Evolutionary conservation across 345 rosid species (phyloP), one percentile per base, ranked within the genome.

Genomic region (Brassica nigra): DNA sequence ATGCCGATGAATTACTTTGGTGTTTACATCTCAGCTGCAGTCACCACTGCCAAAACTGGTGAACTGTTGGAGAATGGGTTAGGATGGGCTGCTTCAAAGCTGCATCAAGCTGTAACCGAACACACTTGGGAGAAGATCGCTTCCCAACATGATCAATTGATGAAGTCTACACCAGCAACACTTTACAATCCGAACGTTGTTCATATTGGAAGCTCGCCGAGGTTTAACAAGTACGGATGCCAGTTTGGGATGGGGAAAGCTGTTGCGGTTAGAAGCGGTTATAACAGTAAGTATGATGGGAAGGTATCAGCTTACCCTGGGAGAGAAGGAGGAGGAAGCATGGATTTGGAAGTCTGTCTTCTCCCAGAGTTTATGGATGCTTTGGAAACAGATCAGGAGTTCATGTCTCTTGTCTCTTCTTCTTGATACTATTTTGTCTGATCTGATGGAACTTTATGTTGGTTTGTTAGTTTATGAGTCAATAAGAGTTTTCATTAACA

Each of bases 231-330:
- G 84, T 93, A 91, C 0, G 93, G 87, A 31, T 73, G 65, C 55
- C 87, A 93, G 70, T 91, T 91, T 73, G 95, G 95, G 31, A 47
- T 91, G 83, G 97, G 95, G 34, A 89, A 91, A 83, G 89, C 92
- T 2, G 54, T 87, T 81, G 84, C 91, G 9, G 85, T 86, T 75
- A 80, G 93, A 11, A 88, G 95, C 20, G 92, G 97, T 6, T 89
- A 86, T 54, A 87, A 84, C 0, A 54, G 88, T 66, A 90, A 91
- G 86, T 88, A 79, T 61, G 91, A 89, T 8, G 93, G 93, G 58
- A 91, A 88, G 74, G 82, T 89, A 4, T 42, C 87, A 0, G 77
- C 79, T 6, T 88, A 88, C 47, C 86, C 95, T 0, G 92, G 92
- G 9, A 76, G 66, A 33, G 85, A 87, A 73, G 93, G 93, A 0